Percentiles rank a stretch among this genome's conserved stretches.
Conservation (phyloP, 257 asterid genomes). For the Solanum virginianum region DNA sequence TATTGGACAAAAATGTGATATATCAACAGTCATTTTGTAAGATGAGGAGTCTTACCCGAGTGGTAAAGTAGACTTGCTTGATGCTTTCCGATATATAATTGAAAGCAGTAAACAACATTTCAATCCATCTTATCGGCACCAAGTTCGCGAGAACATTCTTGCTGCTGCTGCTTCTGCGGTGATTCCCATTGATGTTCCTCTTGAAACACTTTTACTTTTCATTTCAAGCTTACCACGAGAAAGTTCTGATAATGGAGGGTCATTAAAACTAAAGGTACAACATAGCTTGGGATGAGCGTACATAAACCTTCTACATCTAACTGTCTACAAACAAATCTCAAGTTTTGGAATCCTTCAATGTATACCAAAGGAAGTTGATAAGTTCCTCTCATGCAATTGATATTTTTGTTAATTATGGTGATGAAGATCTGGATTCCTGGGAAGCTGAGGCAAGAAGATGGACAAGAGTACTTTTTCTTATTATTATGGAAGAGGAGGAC, state of each 20-base stretch:
- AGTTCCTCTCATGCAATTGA: constrained; percentile 23
- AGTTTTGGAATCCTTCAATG: constrained; percentile 37
- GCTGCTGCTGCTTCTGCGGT: constrained; percentile 60
- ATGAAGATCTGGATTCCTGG: constrained; percentile 81
- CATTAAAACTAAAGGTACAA: constrained; percentile 45
- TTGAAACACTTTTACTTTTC: constrained; percentile 62
- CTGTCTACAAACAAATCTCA: constrained; percentile 6
- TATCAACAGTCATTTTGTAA: constrained; percentile 14
- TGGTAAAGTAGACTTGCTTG: constrained; percentile 51
- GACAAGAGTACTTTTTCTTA: constrained; percentile 76
- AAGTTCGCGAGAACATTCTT: constrained; percentile 69
- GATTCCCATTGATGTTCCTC: constrained; percentile 50
- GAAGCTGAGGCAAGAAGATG: constrained; percentile 69
- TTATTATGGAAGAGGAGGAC: constrained; percentile 26
- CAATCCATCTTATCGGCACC: no score
- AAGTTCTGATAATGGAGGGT: constrained; percentile 76
- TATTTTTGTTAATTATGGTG: constrained; percentile 41
- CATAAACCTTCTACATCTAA: constrained; percentile 4
- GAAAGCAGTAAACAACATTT: constrained; percentile 84
- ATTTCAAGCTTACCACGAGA: constrained; percentile 78
- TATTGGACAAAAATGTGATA: constrained; percentile 12
- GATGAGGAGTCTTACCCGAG: constrained; percentile 15
- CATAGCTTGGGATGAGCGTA: constrained; percentile 38
- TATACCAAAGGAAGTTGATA: constrained; percentile 47
- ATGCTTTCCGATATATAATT: constrained; percentile 54